Evolutionary conservation across 2,329 filamentous ascomycete genomes (phyloP).

Genomic region (Epichloe glyceriae): DNA sequence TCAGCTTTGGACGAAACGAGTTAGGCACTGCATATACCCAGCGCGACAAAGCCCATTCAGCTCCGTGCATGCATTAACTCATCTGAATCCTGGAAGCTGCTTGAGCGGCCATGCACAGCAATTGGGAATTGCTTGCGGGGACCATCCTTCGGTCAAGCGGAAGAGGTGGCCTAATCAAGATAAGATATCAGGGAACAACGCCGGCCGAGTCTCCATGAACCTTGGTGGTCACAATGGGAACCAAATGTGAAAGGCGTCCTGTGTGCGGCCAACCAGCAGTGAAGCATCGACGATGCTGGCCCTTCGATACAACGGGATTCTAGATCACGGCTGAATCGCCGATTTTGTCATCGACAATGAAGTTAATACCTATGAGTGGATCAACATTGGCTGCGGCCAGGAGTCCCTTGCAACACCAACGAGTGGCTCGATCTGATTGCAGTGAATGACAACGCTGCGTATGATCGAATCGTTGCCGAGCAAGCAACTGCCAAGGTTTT

Average conservation of each 20-base stretch:
- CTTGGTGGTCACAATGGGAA: neutral
- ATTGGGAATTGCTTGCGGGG: too few relatives aligned
- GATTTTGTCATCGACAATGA: conserved; percentile 1
- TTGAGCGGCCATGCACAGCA: neutral
- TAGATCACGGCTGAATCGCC: neutral
- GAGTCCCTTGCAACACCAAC: neutral
- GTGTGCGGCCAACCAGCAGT: neutral
- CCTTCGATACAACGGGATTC: neutral
- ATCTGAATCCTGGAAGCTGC: neutral
- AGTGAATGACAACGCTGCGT: neutral
- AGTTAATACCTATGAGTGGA: neutral
- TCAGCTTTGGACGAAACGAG: neutral
- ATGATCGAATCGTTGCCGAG: neutral
- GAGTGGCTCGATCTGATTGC: conserved; percentile 1
- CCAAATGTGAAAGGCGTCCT: neutral
- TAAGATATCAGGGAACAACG: neutral
- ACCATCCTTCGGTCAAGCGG: too few relatives aligned
- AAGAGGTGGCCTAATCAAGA: neutral
- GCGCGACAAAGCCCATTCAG: neutral
- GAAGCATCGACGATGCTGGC: too few relatives aligned
- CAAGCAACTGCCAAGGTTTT: neutral
- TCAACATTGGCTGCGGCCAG: conserved; percentile 1
- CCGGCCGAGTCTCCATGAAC: neutral
- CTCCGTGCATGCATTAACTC: neutral
- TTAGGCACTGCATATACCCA: neutral